Evolutionary conservation across 495 filamentous ascomycete species (phyloP), one percentile per base, ranked within the genome.

Genomic region (Penicillium argentinense): DNA sequence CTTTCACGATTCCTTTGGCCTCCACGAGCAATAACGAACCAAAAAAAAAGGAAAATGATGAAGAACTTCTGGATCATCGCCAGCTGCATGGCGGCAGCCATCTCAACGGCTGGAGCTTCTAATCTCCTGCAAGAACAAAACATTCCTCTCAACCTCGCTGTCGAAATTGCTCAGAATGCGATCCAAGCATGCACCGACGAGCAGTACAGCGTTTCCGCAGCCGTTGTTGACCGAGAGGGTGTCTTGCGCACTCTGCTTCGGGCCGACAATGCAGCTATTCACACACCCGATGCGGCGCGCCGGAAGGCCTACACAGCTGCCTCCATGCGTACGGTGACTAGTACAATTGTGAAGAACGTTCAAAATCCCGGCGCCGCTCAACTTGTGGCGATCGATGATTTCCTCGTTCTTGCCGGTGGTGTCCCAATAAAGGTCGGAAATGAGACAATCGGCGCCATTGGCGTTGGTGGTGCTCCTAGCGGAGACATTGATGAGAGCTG

Each of bases 271-370:
- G 33, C 33, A 2, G 33, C 17, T 2, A 22, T 36, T 11, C 33
- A 36, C 33, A 36, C 33, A 0, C 33, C 33, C 5, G 33, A 36
- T 5, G 33, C 33, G 8, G 33, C 33, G 4, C 33, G 33, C 9
- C 33, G 33, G 16, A 36, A 36, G 33, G 33, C 33, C 12, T 36
- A 36, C 4, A 36, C 33, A 36, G 33, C 33, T 36, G 33, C 33
- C 0, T 36, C 33, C 0, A 18, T n/a, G 7, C 33, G 33, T 7
- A 19, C 33, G 3, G 17, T 36, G 16, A 36, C 33, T 11, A 36
- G 33, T 9, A 21, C 33, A 3, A 36, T 36, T 7, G 33, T 36
- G 5, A 36, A 36, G 33, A 36, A 21, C 17, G n/a, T 36, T 11
- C 33, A 36, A 11, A 36, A 36, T 18, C 33, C 33, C 17, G 33